phyloP scores from a whole-genome alignment of 1,284 basidiomycete species.

The Cystobasidium pallidum region DNA sequence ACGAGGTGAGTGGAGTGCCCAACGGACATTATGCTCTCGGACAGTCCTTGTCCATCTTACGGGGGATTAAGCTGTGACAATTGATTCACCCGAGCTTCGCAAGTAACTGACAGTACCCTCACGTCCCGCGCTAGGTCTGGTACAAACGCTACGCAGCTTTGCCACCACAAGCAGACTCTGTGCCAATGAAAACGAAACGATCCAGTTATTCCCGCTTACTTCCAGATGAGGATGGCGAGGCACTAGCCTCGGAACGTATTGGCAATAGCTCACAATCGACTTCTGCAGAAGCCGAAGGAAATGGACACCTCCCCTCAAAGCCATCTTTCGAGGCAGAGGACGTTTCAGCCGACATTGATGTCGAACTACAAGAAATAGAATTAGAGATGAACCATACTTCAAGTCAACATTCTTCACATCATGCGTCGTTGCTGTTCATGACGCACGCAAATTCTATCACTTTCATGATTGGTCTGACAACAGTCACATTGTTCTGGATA shows the following conservation, averaged over 20 bases:
- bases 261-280: slow-evolving; percentile 24
- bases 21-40: too few relatives aligned
- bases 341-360: neutral
- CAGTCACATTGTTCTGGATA: slow-evolving; percentile 69
- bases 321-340: neutral
- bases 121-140: too few relatives aligned
- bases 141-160: slow-evolving; percentile 77
- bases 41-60: too few relatives aligned
- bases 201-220: slow-evolving; percentile 30
- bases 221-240: neutral
- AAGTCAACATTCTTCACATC: slow-evolving; percentile 9
- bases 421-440: slow-evolving; percentile 63
- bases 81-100: neutral
- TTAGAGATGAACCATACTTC: slow-evolving; percentile 8
- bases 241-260: neutral
- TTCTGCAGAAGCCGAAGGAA: slow-evolving; percentile 39
- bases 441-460: slow-evolving; percentile 76
- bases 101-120: slow-evolving; percentile 44
- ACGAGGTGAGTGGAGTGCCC: slow-evolving; percentile 59
- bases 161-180: slow-evolving; percentile 59
- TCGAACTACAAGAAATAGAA: slow-evolving; percentile 31
- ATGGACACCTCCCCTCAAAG: slow-evolving; percentile 10
- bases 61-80: too few relatives aligned
- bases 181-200: slow-evolving; percentile 2
- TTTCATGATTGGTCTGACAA: slow-evolving; percentile 68